Evolutionary conservation across 2,329 filamentous ascomycete species (phyloP).

Genomic region (Microsporum ferrugineum): DNA sequence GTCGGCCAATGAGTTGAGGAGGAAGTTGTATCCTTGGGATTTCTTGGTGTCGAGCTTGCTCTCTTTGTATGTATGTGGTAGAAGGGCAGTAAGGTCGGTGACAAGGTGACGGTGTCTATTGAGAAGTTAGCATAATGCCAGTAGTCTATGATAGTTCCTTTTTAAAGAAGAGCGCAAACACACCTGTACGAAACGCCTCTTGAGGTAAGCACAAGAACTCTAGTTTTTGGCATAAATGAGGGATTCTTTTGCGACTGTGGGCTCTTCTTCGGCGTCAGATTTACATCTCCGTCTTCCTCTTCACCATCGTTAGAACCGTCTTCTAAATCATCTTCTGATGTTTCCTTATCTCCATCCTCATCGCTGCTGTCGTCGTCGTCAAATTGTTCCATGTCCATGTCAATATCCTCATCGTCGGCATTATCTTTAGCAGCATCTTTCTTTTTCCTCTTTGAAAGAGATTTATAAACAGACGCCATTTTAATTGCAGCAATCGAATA

Average conservation of each 20-base stretch:
- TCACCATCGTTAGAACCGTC: conserved; percentile 15
- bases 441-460: conserved; percentile 32
- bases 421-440: conserved; percentile 1
- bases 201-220: conserved; percentile 82
- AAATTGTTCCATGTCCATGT: conserved; percentile 15
- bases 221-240: conserved; percentile 33
- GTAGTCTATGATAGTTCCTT: not conserved
- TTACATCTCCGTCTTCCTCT: conserved; percentile 11
- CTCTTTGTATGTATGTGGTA: conserved; percentile 88
- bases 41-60: conserved; percentile 93
- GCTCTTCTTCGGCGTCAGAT: conserved; percentile 19
- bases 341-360: conserved; percentile 53
- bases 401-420: conserved; percentile 7
- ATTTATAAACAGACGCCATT: conserved; percentile 49
- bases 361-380: conserved; percentile 21
- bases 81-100: conserved; percentile 74
- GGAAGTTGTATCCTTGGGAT: conserved; percentile 49
- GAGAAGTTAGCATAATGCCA: not conserved
- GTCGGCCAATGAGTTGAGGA: conserved; percentile 63
- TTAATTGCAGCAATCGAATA: not conserved
- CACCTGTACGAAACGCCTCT: conserved; percentile 83
- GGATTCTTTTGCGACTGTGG: conserved; percentile 10
- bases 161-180: conserved; percentile 13
- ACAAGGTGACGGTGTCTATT: conserved; percentile 80
- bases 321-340: conserved; percentile 16